Evolutionary conservation across 129 eudicot species (phyloP), one percentile per base, ranked within the genome.

Genomic region (Flaveria trinervia): DNA sequence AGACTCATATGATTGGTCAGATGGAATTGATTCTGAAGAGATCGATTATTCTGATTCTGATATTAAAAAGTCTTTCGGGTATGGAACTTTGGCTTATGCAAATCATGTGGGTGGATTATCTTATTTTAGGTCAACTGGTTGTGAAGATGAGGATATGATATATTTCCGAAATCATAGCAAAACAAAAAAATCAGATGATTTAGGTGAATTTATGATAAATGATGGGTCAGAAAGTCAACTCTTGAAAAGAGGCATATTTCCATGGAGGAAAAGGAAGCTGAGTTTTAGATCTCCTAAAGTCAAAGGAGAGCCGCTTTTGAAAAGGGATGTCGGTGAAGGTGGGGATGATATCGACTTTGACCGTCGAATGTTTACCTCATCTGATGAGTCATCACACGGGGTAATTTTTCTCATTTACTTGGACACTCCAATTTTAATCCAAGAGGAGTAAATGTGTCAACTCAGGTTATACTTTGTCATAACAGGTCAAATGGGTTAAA

Each of bases 321-420:
- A 88, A 74, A 88, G 82, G 67, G 46, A 83, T 55, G 77, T 83
- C 81, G 80, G 87, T 49, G 94, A 88, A 72, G 97, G 97, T 45
- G 97, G 97, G 41, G 97, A 91, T 78, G 97, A 91, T 78, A 91
- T 91, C 65, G 94, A 91, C 85, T 88, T 83, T 82, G 90, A 88
- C 75, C 92, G 94, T 12, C 80, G 94, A 39, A 90, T 84, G 85
- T 86, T 93, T 28, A 93, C 95, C 28, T 93, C 97, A 59, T 75
- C 79, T 9, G 98, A 93, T 72, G 95, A 90, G 20, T 84, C 91
- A 30, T 70, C 88, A 20, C 79, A 50, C 20, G 80, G 89, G 86
- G 97, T 92, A 72, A 84, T 84, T 30, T 70, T 16, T 43, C 7
- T 43, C 48, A 28, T 44, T 50, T 66, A 10, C 44, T 54, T 54